phyloP scores from a whole-genome alignment of 2,329 filamentous ascomycete genomes.

The Fusarium lyarnte region DNA sequence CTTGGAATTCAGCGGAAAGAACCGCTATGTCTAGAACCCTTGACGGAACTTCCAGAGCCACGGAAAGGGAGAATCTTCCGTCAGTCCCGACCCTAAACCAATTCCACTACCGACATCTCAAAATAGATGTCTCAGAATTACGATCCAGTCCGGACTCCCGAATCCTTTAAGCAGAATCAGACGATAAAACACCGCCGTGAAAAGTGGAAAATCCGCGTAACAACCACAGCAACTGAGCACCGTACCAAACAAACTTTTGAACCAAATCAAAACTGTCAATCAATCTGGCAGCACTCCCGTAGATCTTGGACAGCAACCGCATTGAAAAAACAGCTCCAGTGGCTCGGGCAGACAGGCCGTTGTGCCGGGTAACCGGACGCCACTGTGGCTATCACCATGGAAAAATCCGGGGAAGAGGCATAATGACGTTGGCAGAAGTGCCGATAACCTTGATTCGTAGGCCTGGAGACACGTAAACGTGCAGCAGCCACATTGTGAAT shows the following conservation, averaged over 20 bases:
- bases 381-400: neutral
- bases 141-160: neutral
- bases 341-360: neutral
- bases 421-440: neutral
- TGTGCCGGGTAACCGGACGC: slow-evolving; percentile 9
- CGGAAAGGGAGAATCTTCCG: no score
- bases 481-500: neutral
- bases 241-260: neutral
- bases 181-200: neutral
- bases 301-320: neutral
- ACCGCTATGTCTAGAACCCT: neutral
- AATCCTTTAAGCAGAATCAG: neutral
- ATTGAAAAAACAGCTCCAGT: neutral
- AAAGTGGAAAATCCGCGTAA: neutral
- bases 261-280: neutral
- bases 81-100: neutral
- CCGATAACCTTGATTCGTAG: neutral
- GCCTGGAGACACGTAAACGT: neutral
- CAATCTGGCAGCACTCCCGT: neutral
- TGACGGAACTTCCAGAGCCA: neutral
- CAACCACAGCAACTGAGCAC: neutral
- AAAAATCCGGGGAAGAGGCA: neutral
- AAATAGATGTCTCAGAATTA: neutral
- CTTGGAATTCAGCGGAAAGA: neutral
- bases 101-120: neutral